These are phyloP conservation scores for Boletus speciosus DNA, from an alignment of 768 basidiomycete genomes.

Conservation along the genomic window DNA sequence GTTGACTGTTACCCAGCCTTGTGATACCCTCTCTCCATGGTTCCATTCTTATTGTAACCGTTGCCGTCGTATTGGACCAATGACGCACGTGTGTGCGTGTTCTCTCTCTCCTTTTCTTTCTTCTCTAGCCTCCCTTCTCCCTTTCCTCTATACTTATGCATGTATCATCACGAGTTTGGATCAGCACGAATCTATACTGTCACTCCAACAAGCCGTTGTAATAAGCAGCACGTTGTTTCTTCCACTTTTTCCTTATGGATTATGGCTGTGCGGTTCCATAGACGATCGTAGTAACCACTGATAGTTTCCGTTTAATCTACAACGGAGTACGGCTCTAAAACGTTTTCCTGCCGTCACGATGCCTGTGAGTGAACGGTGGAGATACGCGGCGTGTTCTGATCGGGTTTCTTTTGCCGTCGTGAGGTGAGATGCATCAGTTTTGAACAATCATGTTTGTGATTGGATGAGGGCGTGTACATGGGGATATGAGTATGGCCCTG, in stretches of 20 bases:
- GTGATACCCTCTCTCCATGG: slow-evolving; percentile 26
- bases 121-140: neutral
- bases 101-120: neutral
- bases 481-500: no score
- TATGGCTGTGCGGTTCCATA: neutral
- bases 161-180: slow-evolving; percentile 6
- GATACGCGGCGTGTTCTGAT: neutral
- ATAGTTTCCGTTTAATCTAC: neutral
- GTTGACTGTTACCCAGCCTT: slow-evolving; percentile 21
- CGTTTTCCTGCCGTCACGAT: no score
- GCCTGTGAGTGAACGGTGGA: neutral
- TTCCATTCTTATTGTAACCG: slow-evolving; percentile 12
- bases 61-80: slow-evolving; percentile 3
- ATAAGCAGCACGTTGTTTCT: neutral
- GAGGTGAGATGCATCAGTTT: neutral
- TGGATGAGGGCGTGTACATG: no score
- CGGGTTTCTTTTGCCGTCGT: neutral
- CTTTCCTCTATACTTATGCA: slow-evolving; percentile 18
- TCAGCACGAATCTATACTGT: slow-evolving; percentile 20
- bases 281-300: neutral
- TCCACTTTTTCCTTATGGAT: no score
- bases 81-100: neutral
- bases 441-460: neutral
- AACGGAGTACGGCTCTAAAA: neutral
- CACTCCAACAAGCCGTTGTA: slow-evolving; percentile 9